A percentile compares a stretch with the other conserved stretches of the same genome.
Conservation (phyloP, 2,329 filamentous ascomycete species). For the Diplocarpon rosae region DNA sequence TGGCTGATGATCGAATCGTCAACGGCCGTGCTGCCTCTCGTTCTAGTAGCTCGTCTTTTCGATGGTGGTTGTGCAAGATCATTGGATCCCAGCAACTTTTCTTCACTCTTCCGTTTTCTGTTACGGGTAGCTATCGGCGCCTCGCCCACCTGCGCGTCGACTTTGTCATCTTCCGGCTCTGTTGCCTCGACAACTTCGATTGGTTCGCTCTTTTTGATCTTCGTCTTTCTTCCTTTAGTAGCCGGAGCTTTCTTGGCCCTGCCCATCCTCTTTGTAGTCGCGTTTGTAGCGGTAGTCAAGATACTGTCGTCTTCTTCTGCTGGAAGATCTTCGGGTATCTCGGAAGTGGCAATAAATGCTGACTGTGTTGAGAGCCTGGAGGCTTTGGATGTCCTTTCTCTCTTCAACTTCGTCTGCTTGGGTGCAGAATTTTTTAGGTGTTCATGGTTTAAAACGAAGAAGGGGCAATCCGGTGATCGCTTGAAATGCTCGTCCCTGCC, state of each 20-base stretch:
- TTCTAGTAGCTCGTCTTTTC: constrained; percentile 27
- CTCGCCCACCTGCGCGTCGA: constrained; percentile 21
- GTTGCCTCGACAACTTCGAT: constrained; percentile 35
- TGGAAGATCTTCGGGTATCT: constrained; percentile 35
- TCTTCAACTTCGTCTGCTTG: constrained; percentile 44
- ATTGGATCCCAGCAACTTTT: constrained; percentile 7
- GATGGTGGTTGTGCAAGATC: constrained; percentile 28
- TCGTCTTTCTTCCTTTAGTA: constrained; percentile 36
- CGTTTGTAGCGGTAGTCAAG: constrained; percentile 46
- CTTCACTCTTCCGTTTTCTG: constrained; percentile 23
- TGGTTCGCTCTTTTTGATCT: constrained; percentile 42
- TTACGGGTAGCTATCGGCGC: constrained; percentile 19
- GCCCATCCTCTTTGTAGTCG: constrained; percentile 42
- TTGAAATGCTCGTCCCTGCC: constrained; percentile 75
- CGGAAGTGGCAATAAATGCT: constrained; percentile 38
- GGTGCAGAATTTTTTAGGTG: constrained; percentile 35
- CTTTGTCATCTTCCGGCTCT: constrained; percentile 24
- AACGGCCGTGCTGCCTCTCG: constrained; percentile 33
- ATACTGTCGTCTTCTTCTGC: constrained; percentile 47
- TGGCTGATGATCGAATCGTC: constrained; percentile 31
- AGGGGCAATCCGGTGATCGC: constrained; percentile 68
- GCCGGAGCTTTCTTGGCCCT: constrained; percentile 46
- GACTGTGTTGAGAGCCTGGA: constrained; percentile 55
- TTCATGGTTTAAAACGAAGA: constrained; percentile 60
- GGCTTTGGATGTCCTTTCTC: constrained; percentile 54